Base-by-base conservation (phyloP, 1,284 basidiomycete species). In the Ganoderma multipileum region DNA sequence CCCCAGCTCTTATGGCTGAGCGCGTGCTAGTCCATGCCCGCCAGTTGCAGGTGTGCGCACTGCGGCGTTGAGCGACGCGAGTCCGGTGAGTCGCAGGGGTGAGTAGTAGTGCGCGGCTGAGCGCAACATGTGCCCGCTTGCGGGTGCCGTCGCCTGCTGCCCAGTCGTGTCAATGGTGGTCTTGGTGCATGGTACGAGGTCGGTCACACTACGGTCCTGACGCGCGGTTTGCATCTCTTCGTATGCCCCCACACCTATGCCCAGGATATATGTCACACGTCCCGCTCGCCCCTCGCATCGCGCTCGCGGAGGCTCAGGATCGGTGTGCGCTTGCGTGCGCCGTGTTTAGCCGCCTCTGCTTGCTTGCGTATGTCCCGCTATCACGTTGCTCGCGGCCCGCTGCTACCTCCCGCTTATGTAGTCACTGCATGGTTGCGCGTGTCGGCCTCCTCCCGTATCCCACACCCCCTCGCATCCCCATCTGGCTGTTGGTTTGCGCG, bases 21-120 rank as follows among this genome's bases (percentile, higher is more conserved):
- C 65, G 75, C 75, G 71, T 76, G 75, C 76, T 72, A 76, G 76
- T 68, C 69, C 76, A 75, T 64, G 76, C 72, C 68, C 73, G 54
- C 67, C 67, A 68, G 62, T 61, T 41, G 65, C 63, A 38, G 72
- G 61, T 61, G 65, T 68, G 65, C 61, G 64, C 44, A 64, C 20
- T 52, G 58, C 60, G 73, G 71, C 50, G 76, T 72, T 61, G 75
- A 71, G 71, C 68, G 68, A 68, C 58, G 60, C 66, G 39, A 68
- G 69, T 57, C 67, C 55, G 66, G 69, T 63, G 69, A 67, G 72
- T 71, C 38, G 69, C 47, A 67, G 69, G 41, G 61, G 70, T 38
- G 68, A 66, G 68, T 61, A 47, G 57, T 47, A 57, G 67, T 59
- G 70, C 44, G 71, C 63, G 63, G 65, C 23, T 68, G 67, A 55